Conservation (phyloP, 768 basidiomycete species). For the Lactarius psammicola region DNA sequence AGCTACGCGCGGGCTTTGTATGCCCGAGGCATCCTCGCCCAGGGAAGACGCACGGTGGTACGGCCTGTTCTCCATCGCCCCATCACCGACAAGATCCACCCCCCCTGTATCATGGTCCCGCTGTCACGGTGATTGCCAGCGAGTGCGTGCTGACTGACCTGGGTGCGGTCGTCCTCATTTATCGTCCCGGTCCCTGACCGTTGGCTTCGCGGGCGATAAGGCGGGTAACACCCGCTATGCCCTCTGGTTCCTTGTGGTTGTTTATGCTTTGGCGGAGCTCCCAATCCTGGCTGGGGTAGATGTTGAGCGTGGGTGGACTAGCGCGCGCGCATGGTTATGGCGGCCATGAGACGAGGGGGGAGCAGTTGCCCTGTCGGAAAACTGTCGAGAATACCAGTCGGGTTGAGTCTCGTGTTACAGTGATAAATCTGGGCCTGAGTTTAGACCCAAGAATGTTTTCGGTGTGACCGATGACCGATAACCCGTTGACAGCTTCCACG, state of each 20-base stretch:
- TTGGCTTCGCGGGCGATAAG: slow-evolving; percentile 80
- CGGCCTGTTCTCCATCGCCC: slow-evolving; percentile 80
- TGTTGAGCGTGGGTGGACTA: slow-evolving; percentile 57
- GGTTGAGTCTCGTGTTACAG: neutral
- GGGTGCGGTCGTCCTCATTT: slow-evolving; percentile 77
- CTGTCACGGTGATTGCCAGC: too few relatives aligned
- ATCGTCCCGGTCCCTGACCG: slow-evolving; percentile 79
- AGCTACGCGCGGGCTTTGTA: slow-evolving; percentile 85
- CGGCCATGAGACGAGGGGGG: neutral
- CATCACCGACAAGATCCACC: slow-evolving; percentile 78
- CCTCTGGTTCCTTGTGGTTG: slow-evolving; percentile 73
- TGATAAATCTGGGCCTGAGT: slow-evolving; percentile 34
- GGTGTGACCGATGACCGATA: neutral
- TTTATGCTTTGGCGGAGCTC: slow-evolving; percentile 74
- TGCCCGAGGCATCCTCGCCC: slow-evolving; percentile 74
- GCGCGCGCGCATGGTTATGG: slow-evolving; percentile 44
- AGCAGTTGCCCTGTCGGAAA: neutral
- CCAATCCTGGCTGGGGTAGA: slow-evolving; percentile 73
- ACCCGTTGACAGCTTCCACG: slow-evolving; percentile 7
- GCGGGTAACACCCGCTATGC: slow-evolving; percentile 91
- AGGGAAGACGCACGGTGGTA: slow-evolving; percentile 91
- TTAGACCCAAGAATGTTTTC: slow-evolving; percentile 35
- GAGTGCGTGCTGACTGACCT: neutral
- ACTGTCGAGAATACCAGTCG: neutral
- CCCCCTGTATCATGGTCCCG: too few relatives aligned